Base-by-base conservation (phyloP, 371 early-diverging fungal genomes). In the Mucor sp. region DNA sequence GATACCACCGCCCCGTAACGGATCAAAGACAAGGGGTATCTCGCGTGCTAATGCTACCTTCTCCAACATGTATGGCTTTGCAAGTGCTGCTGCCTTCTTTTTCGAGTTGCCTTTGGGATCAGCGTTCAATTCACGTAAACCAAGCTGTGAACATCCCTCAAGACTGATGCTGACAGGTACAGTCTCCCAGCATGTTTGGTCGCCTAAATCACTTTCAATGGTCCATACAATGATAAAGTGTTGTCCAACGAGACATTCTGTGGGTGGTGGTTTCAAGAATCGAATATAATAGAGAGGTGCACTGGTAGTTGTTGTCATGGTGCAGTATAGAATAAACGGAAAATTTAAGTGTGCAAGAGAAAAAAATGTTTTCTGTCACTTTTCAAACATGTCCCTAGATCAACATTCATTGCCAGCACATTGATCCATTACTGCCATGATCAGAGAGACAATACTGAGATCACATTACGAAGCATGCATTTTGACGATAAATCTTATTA, bases 161-260 rank as follows among this genome's bases (percentile, higher is more conserved):
- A 74, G 35, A 32, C 37, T 64, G 1, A 59, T 61, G 3, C 57
- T 63, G 23, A 80, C 62, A 9, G 70, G 69, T 1, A 78, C 50
- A 9, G 75, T 41, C 30, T 72, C 66, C 71, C 59, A 75, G 28
- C 67, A 81, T 3, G 70, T 59, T 30, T 67, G 65, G 64, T 84
- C 84, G 21, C 80, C 80, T 0, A 84, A 67, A 76, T 84, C 84
- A 25, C 71, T 84, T 37, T 57, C 74, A n/a, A 81, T 67, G 7
- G 76, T 78, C 82, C 81, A 80, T 14, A 78, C 81, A 23, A 84
- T 70, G 7, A 66, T 72, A 48, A 84, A 84, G n/a, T 73, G 74
- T 48, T 81, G 75, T 0, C 72, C 70, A 1, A 73, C 35, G 4
- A 59, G 12, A 11, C 63, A 55, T n/a, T 58, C 60, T 4, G 65